Evolutionary conservation across 306 rosid genomes (phyloP).

Genomic region (Senna tora): DNA sequence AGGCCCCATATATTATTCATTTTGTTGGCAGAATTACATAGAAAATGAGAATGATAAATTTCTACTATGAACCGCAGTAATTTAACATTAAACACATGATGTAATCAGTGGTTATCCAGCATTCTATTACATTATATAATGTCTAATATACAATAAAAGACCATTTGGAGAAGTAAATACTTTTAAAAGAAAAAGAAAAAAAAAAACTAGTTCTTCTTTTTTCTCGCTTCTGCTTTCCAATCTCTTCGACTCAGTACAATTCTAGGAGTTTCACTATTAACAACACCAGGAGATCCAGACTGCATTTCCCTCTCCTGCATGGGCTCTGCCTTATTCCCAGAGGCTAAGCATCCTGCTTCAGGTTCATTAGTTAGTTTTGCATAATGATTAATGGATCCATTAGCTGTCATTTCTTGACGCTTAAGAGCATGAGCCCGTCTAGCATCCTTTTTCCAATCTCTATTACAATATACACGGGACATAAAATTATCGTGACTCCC

Average conservation of each 20-base stretch:
- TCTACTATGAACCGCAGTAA: neutral
- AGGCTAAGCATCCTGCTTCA: constrained; percentile 39
- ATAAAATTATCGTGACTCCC: constrained; percentile 42
- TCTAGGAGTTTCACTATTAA: constrained; percentile 45
- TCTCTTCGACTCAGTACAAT: constrained; percentile 60
- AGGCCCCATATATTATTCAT: too few relatives aligned
- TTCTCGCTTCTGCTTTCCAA: constrained; percentile 97
- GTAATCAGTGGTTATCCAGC: constrained; percentile 26
- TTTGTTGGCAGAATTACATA: constrained; percentile 22
- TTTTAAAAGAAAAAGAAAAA: neutral
- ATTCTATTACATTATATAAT: constrained; percentile 36
- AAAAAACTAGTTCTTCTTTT: constrained; percentile 53
- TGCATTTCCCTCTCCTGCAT: constrained; percentile 38
- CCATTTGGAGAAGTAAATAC: constrained; percentile 1
- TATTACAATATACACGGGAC: constrained; percentile 54
- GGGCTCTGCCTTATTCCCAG: constrained; percentile 44
- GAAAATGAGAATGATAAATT: constrained; percentile 33
- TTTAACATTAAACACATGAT: constrained; percentile 6
- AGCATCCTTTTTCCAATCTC: constrained; percentile 95
- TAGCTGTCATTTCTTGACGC: constrained; percentile 45
- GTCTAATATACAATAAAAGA: constrained; percentile 38
- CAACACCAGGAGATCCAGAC: constrained; percentile 41
- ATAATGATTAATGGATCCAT: constrained; percentile 41
- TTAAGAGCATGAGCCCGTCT: constrained; percentile 53
- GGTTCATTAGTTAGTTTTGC: constrained; percentile 38